Evolutionary conservation across 1,139 yeast genomes (phyloP), one percentile per base, ranked within the genome.

Genomic region (Pichia sp.): DNA sequence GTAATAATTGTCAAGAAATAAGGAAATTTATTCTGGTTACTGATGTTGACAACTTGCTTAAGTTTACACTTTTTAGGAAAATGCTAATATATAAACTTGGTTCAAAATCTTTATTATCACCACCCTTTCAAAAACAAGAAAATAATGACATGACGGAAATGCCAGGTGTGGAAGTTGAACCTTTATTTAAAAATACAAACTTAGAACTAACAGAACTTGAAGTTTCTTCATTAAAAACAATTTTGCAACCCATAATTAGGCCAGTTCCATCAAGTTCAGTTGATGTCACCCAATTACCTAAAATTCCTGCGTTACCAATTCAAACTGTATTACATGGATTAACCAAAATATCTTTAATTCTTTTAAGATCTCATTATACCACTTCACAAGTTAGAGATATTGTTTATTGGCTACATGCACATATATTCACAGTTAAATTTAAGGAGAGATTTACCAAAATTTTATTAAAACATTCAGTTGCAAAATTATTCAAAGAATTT

Each of bases 1-100:
- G 65, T 45, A 67, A 73, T 8, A 73, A 75, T 16, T 52, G 69
- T 18, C 54, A 60, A 10, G 75, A 72, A 52, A 60, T 75, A 56
- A 70, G 68, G 53, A 74, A 70, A 56, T 61, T 74, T 16, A 66
- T 72, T 27, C 71, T 53, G 11, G 46, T 51, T 1, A 48, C 54
- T 14, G 39, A 46, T 14, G 16, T 51, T 31, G 45, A 51, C 16
- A 22, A 22, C 7, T n/a, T 41, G 1, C 18, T 25, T 0, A 51
- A 39, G 28, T 53, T 30, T 27, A 29, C 41, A 25, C 8, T 53
- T 13, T 51, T 53, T n/a, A 42, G 53, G 3, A 53, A 51, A 42
- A 11, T 51, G 43, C 18, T 53, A 1, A 18, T 30, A 2, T 31
- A 48, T 47, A 53, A 53, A 43, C 25, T 51, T 16, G 56, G 54